These are phyloP conservation scores for Trichophyton simii DNA, from an alignment of 2,329 filamentous ascomycete species.

Conservation along the genomic window DNA sequence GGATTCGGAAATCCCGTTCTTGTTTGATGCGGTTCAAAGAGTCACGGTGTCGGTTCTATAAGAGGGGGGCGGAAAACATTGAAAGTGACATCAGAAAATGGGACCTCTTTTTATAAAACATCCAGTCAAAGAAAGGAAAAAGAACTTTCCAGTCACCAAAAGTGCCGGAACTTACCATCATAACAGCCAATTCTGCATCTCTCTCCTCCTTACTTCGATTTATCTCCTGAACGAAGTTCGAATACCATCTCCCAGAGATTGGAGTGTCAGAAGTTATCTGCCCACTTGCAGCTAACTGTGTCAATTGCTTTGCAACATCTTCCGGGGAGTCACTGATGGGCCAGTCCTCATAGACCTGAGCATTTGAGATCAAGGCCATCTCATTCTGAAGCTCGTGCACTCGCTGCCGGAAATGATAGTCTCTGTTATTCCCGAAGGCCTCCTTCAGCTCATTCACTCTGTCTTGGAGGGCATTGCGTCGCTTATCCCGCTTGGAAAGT, in stretches of 20 bases:
- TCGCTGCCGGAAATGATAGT: conserved; percentile 76
- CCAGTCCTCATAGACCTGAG: conserved; percentile 63
- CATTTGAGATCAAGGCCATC: conserved; percentile 70
- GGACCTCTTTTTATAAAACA: not conserved
- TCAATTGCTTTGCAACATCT: conserved; percentile 52
- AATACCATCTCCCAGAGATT: conserved; percentile 65
- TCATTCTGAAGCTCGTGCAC: conserved; percentile 85
- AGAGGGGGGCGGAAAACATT: not conserved
- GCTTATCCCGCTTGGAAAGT: conserved; percentile 77
- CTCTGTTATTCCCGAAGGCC: conserved; percentile 67
- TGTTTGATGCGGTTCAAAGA: conserved; percentile 44
- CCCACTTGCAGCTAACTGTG: conserved; percentile 43
- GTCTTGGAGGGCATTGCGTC: conserved; percentile 69
- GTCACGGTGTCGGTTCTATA: conserved; percentile 45
- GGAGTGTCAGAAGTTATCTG: conserved; percentile 57
- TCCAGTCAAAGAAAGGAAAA: not conserved
- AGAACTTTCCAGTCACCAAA: not conserved
- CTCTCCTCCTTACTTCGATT: conserved; percentile 80
- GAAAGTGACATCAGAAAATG: not conserved
- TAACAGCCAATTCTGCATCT: conserved; percentile 67
- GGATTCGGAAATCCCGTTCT: conserved; percentile 46
- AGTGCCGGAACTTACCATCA: conserved; percentile 51
- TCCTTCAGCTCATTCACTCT: conserved; percentile 63
- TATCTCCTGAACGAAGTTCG: conserved; percentile 71
- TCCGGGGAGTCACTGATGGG: conserved; percentile 55